These are phyloP conservation scores for Blepharisma stoltei DNA, from an alignment of 73 alveolate genomes.

Conservation along the genomic window DNA sequence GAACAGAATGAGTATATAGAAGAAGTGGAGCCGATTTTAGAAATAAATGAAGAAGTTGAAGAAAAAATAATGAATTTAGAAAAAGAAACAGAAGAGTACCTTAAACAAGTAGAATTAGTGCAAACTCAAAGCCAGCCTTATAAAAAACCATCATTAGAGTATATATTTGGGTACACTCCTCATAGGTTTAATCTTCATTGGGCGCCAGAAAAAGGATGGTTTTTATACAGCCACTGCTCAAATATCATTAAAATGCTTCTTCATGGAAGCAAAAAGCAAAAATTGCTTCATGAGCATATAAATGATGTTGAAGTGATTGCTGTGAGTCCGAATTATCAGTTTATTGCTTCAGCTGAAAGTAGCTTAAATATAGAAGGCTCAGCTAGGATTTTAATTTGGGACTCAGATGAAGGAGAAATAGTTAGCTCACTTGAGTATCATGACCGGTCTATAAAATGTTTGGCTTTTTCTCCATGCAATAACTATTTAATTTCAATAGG, in stretches of 20 bases:
- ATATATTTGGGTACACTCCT: not conserved
- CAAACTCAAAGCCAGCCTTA: not conserved
- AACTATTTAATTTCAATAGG: slow-evolving; percentile 18
- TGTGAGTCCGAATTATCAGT: slow-evolving; percentile 7
- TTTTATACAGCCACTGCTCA: not conserved
- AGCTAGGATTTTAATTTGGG: slow-evolving; percentile 4
- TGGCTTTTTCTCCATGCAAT: slow-evolving; percentile 13
- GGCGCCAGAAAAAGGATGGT: slow-evolving; percentile 4
- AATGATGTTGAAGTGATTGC: not conserved
- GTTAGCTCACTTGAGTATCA: not conserved
- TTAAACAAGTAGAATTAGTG: slow-evolving; percentile 4
- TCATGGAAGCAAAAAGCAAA: slow-evolving; percentile 8
- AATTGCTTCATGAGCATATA: not conserved
- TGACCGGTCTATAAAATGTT: not conserved
- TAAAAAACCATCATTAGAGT: not conserved
- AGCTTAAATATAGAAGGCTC: not conserved
- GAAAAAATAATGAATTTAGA: slow-evolving; percentile 9
- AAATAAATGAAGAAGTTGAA: slow-evolving; percentile 4
- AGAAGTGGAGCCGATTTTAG: not conserved
- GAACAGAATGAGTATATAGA: not conserved
- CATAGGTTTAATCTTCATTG: not conserved
- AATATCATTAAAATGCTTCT: not conserved
- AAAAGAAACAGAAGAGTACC: slow-evolving; percentile 17
- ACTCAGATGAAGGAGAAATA: not conserved
- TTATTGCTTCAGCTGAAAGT: slow-evolving; percentile 16